Base-by-base conservation (phyloP, 2,329 filamentous ascomycete genomes). In the Cytospora chrysosperma region DNA sequence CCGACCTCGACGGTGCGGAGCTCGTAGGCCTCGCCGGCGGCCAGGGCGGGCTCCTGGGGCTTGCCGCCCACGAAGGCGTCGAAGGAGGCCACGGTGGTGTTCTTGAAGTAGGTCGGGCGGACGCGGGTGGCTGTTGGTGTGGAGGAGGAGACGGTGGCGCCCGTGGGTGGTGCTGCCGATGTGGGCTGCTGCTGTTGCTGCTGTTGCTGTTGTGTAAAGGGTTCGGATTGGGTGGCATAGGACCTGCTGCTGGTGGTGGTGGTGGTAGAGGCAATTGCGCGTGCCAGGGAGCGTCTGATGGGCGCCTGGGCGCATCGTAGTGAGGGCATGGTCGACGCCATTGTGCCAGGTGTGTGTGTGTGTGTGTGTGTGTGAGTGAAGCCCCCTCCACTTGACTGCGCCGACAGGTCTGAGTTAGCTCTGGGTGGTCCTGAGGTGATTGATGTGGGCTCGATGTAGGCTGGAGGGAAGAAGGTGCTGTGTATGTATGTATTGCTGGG, bases 1-100 rank as follows among this genome's bases (percentile, higher is more conserved):
- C 86, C 86, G 70, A 89, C 86, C 72, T 88, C 81, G 68, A 84
- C 86, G 47, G 86, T 89, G 68, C 82, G 81, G 50, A 88, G 78
- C 61, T 82, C 79, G 73, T 86, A 87, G 7, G 85, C 85, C 59
- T 88, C 86, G 67, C 78, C 74, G 8, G 78, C 70, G 0, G 82
- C 69, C 6, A 88, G 73, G 4, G 82, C 70, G 65, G 79, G 69
- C 13, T 76, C 70, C 1, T 77, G 59, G 2, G 78, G 76, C 27
- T 78, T 73, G 5, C 75, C 71, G 26, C 72, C 76, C 28, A 88
- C 69, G 70, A 89, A 89, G 52, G 88, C 83, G 58, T 81, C 79
- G 67, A 89, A 82, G 8, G 85, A 78, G 0, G 82, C 83, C 9
- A 88, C 77, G 2, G 79, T 74, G 40, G 78, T 83, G 73, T 87